Evolutionary conservation across 176 grass and related monocot species (phyloP), one percentile per base, ranked within the genome.

Genomic region (Carex kokanica): DNA sequence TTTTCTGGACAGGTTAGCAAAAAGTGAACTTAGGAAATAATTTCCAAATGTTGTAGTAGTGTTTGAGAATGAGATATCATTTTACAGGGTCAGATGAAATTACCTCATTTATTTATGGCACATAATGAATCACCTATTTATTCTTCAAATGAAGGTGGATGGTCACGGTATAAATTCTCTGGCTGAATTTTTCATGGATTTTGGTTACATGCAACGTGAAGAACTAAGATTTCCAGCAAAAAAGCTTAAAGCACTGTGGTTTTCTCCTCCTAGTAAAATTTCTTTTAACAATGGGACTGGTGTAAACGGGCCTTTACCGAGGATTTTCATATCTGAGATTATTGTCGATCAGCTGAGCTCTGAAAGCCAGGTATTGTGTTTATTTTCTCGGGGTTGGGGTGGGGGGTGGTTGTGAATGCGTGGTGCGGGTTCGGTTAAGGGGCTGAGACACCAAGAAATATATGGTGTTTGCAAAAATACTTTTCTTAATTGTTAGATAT

Each of bases 261-360:
- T 98, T 90, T 86, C 93, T 24, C 92, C 92, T 72, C 95, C 95
- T 40, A 78, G 83, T 27, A 85, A 73, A 84, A 89, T 21, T 81
- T 87, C 20, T 27, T 64, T 12, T 79, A 60, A 88, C 64, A 66
- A 45, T 51, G 83, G 92, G 86, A 90, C 84, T 83, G 95, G 95
- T 78, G 53, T 84, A 24, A 52, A 91, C 83, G 95, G 92, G 64
- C 89, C 92, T 83, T 84, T 98, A 68, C 92, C 95, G 78, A 95
- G 95, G 60, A 87, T 98, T 90, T 98, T 98, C 81, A 95, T 98
- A 88, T 98, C 95, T 0, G 95, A 93, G 90, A 93, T 98, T 81
- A 85, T 94, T 86, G 92, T 98, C 59, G 91, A 98, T 84, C 89
- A 95, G 84, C 58, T 98, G 75, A 93, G 86, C 84, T 25, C 70